phyloP scores from a whole-genome alignment of 2,329 filamentous ascomycete genomes.

The Xylariaceae sp. region DNA sequence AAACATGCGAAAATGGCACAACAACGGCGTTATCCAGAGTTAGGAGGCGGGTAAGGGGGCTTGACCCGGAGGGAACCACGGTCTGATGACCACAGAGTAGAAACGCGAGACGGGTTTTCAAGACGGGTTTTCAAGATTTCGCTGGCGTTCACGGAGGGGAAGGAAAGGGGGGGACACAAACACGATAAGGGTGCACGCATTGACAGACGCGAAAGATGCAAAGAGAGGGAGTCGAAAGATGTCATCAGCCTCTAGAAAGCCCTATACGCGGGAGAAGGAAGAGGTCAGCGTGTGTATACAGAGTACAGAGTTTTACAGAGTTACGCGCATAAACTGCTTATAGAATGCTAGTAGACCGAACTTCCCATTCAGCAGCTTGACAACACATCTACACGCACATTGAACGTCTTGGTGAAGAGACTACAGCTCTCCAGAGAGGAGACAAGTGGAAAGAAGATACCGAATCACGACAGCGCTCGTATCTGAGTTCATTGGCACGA shows the following conservation, averaged over 20 bases:
- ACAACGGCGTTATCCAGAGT: constrained; percentile 27
- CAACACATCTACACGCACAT: background rate
- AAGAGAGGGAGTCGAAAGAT: background rate
- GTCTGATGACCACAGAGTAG: constrained; percentile 17
- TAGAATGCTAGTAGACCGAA: background rate
- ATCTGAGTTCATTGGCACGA: too few species aligned
- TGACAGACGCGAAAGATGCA: background rate
- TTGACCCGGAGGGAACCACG: constrained; percentile 6
- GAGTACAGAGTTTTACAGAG: background rate
- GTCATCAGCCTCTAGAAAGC: background rate
- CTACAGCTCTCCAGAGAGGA: too few species aligned
- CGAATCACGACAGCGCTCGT: too few species aligned
- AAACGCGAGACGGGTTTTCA: constrained; percentile 2
- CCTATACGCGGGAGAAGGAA: background rate
- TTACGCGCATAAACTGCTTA: background rate
- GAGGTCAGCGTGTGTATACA: background rate
- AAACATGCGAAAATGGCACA: constrained; percentile 23
- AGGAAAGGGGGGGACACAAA: background rate
- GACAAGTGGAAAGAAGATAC: too few species aligned
- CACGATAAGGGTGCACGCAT: background rate
- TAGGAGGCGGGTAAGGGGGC: constrained; percentile 7
- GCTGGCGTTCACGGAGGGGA: background rate
- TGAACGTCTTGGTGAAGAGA: background rate
- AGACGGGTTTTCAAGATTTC: background rate
- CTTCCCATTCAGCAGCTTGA: background rate